Base-by-base conservation (phyloP, 2,329 filamentous ascomycete genomes). In the Fusarium sp. region DNA sequence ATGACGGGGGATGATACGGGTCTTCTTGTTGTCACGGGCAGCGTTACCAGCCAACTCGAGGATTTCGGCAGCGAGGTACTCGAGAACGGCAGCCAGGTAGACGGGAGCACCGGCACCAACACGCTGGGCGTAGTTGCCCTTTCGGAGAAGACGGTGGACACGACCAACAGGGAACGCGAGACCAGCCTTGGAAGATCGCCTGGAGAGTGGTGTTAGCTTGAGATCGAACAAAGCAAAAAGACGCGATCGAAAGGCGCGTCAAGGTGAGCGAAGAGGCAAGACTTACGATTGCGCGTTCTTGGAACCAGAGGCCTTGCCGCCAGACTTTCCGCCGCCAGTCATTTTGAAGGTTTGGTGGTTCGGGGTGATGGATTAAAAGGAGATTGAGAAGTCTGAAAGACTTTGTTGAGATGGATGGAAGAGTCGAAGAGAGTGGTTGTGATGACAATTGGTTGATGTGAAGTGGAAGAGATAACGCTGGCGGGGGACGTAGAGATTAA, bases 1-100 rank as follows among this genome's bases (percentile, higher is more conserved):
- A 86, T 99, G 96, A 86, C 96, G 94, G 76, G 96, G 96, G 71
- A 98, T 99, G 88, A 99, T 99, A 93, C 96, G 95, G 76, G 95
- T 99, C 93, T 98, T 98, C 94, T 99, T 99, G 92, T 98, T 98
- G 88, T 99, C 96, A 80, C 96, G 95, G 74, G 96, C 96, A 80
- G 96, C 96, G 85, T 99, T 99, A 80, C 96, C 96, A 84, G 96
- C 96, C 87, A 99, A 88, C 87, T 99, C 96, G 81, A 99, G 94
- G 79, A 99, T 98, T 89, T 99, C 96, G 77, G 96, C 96, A 78
- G 96, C 95, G 68, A 99, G 93, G 84, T 99, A 99, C 87, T 99
- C 96, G 55, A 99, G 94, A 62, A 99, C 96, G 63, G 95, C 95
- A 76, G 95, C 95, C 75, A 98, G 93, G 85, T 98, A 98, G 81